A percentile compares a stretch with the other conserved stretches of the same genome.
Evolutionary conservation across 2,329 filamentous ascomycete species (phyloP).

Genomic region (Epichloe hybrida): DNA sequence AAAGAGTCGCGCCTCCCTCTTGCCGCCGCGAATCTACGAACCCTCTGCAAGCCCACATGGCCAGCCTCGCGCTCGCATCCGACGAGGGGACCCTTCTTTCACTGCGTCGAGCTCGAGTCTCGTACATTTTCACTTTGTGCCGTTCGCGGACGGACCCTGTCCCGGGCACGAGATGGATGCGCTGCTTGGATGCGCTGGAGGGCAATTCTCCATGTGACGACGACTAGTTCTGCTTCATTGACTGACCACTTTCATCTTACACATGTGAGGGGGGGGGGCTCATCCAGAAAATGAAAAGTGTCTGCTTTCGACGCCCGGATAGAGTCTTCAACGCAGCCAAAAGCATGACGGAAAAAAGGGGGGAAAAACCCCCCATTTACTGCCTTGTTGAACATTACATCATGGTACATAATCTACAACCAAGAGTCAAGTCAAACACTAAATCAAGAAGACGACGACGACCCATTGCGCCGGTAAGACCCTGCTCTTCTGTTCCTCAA

Average conservation of each 20-base stretch:
- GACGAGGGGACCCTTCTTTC: conserved; percentile 59
- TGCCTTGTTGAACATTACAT: no score
- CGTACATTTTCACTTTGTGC: conserved; percentile 64
- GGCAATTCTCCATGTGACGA: conserved; percentile 46
- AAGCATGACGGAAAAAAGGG: no score
- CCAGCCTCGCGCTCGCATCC: conserved; percentile 32
- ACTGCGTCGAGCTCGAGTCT: conserved; percentile 37
- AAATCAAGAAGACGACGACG: not conserved
- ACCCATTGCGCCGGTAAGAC: conserved; percentile 1
- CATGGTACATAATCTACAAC: not conserved
- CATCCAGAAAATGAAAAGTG: no score
- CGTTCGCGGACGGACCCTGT: conserved; percentile 52
- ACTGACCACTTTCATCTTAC: not conserved
- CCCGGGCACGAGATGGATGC: conserved; percentile 49
- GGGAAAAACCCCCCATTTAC: no score
- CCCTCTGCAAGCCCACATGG: conserved; percentile 52
- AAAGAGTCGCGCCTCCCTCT: no score
- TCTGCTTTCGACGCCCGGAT: no score
- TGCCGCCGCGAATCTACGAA: conserved; percentile 39
- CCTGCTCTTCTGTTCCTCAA: conserved; percentile 20
- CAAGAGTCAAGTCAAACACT: no score
- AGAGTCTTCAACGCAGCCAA: no score
- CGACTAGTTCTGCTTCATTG: conserved; percentile 38
- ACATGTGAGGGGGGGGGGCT: no score
- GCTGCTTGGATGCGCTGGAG: conserved; percentile 60